Percentiles rank a stretch among this genome's conserved stretches.
These are phyloP conservation scores for Acaromyces ingoldii DNA, from an alignment of 1,284 basidiomycete genomes.

Conservation along the genomic window DNA sequence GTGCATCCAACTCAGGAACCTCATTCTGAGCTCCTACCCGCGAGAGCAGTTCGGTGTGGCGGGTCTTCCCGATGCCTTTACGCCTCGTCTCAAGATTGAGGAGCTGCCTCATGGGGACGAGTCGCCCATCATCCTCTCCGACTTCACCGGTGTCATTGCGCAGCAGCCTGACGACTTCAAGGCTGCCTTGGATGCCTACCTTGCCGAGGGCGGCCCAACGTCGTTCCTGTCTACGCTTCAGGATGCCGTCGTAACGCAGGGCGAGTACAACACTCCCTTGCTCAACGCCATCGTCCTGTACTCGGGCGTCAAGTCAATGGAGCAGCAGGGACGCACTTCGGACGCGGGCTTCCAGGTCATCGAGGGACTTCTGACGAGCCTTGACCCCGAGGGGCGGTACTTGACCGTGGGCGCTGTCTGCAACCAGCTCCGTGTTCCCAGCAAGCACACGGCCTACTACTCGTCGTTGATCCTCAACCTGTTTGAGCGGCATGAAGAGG, in stretches of 20 bases:
- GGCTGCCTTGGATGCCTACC: conserved; percentile 72
- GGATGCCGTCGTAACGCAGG: conserved; percentile 63
- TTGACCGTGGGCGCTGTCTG: conserved; percentile 83
- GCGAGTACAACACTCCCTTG: conserved; percentile 78
- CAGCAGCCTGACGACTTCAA: conserved; percentile 61
- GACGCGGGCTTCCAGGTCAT: conserved; percentile 77
- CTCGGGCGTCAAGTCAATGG: conserved; percentile 81
- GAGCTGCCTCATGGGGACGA: conserved; percentile 81
- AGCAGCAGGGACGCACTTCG: conserved; percentile 73
- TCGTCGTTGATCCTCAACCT: conserved; percentile 79
- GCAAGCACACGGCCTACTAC: conserved; percentile 63
- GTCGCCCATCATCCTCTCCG: conserved; percentile 82
- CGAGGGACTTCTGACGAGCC: conserved; percentile 65
- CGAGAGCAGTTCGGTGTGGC: conserved; percentile 56
- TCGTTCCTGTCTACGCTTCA: conserved; percentile 73
- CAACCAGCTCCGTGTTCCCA: conserved; percentile 71
- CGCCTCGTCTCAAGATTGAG: conserved; percentile 54
- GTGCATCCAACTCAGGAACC: conserved; percentile 93
- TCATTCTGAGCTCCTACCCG: conserved; percentile 95
- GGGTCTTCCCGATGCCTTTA: conserved; percentile 75
- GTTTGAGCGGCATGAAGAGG: conserved; percentile 67
- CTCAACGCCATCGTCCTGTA: conserved; percentile 93
- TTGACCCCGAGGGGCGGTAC: conserved; percentile 95
- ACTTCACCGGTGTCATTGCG: conserved; percentile 75
- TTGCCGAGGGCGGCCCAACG: conserved; percentile 63